These are phyloP conservation scores for Nigrograna mackinnonii DNA, from an alignment of 2,329 filamentous ascomycete genomes.

Conservation along the genomic window DNA sequence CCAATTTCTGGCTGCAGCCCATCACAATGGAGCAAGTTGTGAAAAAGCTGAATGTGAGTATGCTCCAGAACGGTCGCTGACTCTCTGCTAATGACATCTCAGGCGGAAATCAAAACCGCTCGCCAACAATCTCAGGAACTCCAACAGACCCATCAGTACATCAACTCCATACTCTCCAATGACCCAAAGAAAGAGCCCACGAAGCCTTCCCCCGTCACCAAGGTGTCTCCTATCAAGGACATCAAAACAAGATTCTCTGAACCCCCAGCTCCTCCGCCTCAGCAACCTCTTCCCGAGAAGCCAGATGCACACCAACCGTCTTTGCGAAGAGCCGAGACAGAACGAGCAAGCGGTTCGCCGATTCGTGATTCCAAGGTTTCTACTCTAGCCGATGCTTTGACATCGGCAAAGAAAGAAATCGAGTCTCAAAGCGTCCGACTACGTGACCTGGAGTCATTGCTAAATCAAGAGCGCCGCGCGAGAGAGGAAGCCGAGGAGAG, in stretches of 20 bases:
- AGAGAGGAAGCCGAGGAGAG: conserved; percentile 83
- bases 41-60: conserved; percentile 78
- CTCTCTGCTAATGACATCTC: conserved; percentile 3
- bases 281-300: conserved; percentile 91
- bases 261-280: conserved; percentile 88
- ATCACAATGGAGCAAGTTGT: conserved; percentile 94
- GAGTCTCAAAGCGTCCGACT: conserved; percentile 81
- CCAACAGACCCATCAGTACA: conserved; percentile 77
- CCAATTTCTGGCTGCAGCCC: conserved; percentile 84
- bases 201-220: conserved; percentile 48
- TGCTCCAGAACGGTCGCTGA: background rate
- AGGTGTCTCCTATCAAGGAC: conserved; percentile 62
- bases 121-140: conserved; percentile 87
- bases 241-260: conserved; percentile 86
- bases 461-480: conserved; percentile 79
- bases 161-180: conserved; percentile 75
- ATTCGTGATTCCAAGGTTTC: conserved; percentile 76
- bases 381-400: conserved; percentile 81
- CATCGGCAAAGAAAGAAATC: conserved; percentile 81
- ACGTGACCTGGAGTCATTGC: conserved; percentile 76
- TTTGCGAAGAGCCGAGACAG: conserved; percentile 75
- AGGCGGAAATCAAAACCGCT: conserved; percentile 91
- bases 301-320: conserved; percentile 72
- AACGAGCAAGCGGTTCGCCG: conserved; percentile 68
- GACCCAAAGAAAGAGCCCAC: conserved; percentile 61